Evolutionary conservation across 1,139 yeast genomes (phyloP), one percentile per base, ranked within the genome.

Genomic region (Candida gigantensis): DNA sequence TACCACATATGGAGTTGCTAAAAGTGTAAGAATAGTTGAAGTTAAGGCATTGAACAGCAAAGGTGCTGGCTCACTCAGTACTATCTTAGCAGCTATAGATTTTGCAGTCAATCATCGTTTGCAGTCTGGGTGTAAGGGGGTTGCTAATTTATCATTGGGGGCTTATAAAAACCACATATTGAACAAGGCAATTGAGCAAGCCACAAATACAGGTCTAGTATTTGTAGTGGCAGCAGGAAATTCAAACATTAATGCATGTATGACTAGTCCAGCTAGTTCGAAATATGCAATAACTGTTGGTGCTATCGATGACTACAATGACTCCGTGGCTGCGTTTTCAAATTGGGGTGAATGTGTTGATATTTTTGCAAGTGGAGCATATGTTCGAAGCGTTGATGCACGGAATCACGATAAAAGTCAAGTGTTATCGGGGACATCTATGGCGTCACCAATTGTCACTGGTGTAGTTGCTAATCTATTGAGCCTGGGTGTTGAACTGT

Each of bases 201-300:
- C 92, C 0, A 67, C 69, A 7, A 70, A 76, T 10, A 72, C 84
- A 1, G 97, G 96, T 0, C 54, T 90, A 30, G 77, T 87, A 1
- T 71, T 87, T 17, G 87, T 87, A n/a, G 94, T 75, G 2, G 96
- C 96, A 0, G 96, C 96, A 1, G 97, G 97, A 1, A 89, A 89
- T 55, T 72, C 83, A 24, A 82, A 84, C 50, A 59, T 74, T 12
- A 79, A 87, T 53, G 94, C 96, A 0, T 88, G 96, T 53, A 57
- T 72, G 43, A 76, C 83, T 9, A 84, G 94, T 34, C 96, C 96
- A 0, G 92, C 94, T 0, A 79, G 89, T 27, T 80, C 94, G 0
- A 62, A 65, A 1, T 65, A 66, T 28, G 92, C 89, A 0, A 77
- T 87, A 4, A 83, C 95, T 0, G 94, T 88, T 4, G 96, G 96